Conservation (phyloP, 345 rosid genomes). For the Firmiana major region DNA sequence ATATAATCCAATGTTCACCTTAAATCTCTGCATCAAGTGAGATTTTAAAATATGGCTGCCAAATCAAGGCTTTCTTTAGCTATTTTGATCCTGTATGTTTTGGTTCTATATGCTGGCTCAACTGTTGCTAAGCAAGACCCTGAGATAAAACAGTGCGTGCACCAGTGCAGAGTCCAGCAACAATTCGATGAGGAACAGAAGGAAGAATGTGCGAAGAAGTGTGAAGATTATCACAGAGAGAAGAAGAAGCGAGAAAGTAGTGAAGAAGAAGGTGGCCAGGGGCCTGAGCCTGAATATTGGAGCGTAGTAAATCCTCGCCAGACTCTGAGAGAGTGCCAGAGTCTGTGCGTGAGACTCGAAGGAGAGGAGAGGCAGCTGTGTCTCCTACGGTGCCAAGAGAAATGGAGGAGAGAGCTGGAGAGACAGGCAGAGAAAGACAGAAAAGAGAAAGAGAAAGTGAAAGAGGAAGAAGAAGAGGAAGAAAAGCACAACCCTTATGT, state of each 20-base stretch:
- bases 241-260: conserved; percentile 17
- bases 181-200: conserved; percentile 23
- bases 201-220: conserved; percentile 24
- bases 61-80: conserved; percentile 8
- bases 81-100: conserved; percentile 19
- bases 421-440: conserved; percentile 3
- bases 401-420: conserved; percentile 5
- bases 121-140: conserved; percentile 37
- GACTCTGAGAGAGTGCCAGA: conserved; percentile 31
- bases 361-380: conserved; percentile 25
- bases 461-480: conserved; percentile 11
- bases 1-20: background rate
- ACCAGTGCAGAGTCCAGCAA: conserved; percentile 41
- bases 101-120: conserved; percentile 17
- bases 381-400: conserved; percentile 27
- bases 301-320: too few species aligned
- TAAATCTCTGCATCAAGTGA: background rate
- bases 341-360: conserved; percentile 21
- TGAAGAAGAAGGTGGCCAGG: background rate
- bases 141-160: conserved; percentile 44
- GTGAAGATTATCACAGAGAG: conserved; percentile 33
- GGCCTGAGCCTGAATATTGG: too few species aligned
- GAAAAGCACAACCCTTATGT: conserved; percentile 34
- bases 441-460: background rate
- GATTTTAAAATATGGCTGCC: conserved; percentile 18